Evolutionary conservation across 2,329 filamentous ascomycete species (phyloP).

Genomic region (Magnaporthiopsis rhizophila): DNA sequence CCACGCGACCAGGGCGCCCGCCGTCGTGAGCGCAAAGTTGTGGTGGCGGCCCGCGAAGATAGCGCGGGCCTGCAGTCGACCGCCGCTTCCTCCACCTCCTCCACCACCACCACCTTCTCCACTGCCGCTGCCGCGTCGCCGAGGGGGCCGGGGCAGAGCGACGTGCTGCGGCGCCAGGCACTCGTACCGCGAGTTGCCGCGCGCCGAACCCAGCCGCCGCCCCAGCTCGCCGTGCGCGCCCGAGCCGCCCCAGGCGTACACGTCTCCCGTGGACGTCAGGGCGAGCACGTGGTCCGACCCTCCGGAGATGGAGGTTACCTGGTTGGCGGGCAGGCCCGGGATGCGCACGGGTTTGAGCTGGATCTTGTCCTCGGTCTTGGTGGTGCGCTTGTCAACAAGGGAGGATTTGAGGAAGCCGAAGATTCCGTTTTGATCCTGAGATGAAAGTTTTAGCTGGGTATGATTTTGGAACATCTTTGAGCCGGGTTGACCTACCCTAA

Average conservation of each 20-base stretch:
- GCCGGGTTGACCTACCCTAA: too few species aligned
- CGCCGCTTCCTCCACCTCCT: too few species aligned
- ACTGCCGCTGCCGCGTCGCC: neutral
- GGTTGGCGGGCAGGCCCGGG: conserved; percentile 36
- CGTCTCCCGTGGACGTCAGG: conserved; percentile 60
- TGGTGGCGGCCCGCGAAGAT: conserved; percentile 57
- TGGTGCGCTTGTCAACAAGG: neutral
- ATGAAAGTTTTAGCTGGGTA: too few species aligned
- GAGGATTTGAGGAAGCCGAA: conserved; percentile 4
- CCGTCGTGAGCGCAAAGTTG: conserved; percentile 34
- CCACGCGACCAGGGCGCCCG: conserved; percentile 29
- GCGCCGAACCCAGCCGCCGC: neutral
- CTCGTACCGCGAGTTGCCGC: neutral
- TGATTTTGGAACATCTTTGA: too few species aligned
- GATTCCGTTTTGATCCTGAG: conserved; percentile 2
- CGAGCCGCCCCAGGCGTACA: conserved; percentile 76
- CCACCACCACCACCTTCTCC: too few species aligned
- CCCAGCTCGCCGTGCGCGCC: conserved; percentile 7
- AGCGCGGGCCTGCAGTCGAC: neutral
- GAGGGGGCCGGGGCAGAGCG: neutral
- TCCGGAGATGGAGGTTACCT: conserved; percentile 42
- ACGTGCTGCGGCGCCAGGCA: conserved; percentile 2
- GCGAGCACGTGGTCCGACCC: conserved; percentile 53
- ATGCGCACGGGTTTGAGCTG: conserved; percentile 34
- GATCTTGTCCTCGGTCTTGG: neutral